Percentiles rank a stretch among this genome's conserved stretches.
Evolutionary conservation across 2,329 filamentous ascomycete genomes (phyloP).

Genomic region (Lachnellula occidentalis): DNA sequence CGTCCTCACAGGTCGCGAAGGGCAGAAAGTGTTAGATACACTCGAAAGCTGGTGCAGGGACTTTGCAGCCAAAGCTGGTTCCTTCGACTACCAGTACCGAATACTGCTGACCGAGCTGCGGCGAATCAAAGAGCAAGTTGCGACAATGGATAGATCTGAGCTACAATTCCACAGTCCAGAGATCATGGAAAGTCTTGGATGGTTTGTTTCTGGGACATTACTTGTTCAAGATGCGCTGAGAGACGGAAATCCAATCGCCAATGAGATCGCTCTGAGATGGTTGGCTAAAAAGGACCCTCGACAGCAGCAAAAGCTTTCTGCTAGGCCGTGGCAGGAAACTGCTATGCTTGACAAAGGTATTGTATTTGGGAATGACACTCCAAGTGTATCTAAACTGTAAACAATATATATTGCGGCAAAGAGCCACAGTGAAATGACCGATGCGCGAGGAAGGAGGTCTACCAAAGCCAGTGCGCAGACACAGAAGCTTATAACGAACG

Average conservation of each 20-base stretch:
- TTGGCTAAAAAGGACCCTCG: not conserved
- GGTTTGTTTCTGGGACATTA: constrained; percentile 30
- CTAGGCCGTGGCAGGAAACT: not conserved
- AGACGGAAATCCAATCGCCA: constrained; percentile 24
- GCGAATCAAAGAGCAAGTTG: constrained; percentile 12
- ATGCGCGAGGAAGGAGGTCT: too few species aligned
- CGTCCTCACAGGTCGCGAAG: constrained; percentile 35
- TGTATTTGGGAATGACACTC: constrained; percentile 15
- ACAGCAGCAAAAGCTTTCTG: not conserved
- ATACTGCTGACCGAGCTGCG: constrained; percentile 9
- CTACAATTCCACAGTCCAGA: constrained; percentile 29
- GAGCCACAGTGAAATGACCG: too few species aligned
- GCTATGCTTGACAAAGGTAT: not conserved
- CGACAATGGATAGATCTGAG: constrained; percentile 22
- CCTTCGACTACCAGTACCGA: constrained; percentile 7
- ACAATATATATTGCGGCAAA: too few species aligned
- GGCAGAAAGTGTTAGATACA: constrained; percentile 36
- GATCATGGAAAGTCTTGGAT: constrained; percentile 29
- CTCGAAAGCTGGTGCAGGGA: constrained; percentile 37
- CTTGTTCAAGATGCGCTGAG: constrained; percentile 31
- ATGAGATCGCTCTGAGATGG: not conserved
- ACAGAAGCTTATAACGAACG: too few species aligned
- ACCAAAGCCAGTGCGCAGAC: too few species aligned
- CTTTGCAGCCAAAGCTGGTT: constrained; percentile 9
- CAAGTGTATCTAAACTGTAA: not conserved